Evolutionary conservation across 2,329 filamentous ascomycete genomes (phyloP).

Genomic region (Coleophoma crateriformis): DNA sequence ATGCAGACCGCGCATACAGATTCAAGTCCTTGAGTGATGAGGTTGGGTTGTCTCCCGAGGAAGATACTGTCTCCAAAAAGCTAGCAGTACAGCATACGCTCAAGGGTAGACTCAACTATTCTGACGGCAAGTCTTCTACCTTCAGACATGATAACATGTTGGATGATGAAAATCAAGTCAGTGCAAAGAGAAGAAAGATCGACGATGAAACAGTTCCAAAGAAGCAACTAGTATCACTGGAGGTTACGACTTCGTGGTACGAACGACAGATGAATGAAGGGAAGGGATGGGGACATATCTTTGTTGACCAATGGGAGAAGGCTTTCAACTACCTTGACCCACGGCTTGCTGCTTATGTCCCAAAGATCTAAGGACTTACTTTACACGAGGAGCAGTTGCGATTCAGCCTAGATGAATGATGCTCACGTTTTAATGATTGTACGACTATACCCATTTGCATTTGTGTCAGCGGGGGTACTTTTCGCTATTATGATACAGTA

Average conservation of each 20-base stretch:
- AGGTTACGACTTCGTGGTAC: conserved; percentile 47
- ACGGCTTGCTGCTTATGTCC: background rate
- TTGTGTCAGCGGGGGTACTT: no score
- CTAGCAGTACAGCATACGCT: no score
- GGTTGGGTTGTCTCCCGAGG: no score
- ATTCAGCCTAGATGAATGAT: no score
- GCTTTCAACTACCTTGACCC: background rate
- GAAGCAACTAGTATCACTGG: background rate
- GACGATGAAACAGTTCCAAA: background rate
- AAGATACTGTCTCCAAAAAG: no score
- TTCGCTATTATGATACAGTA: no score
- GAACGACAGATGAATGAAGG: conserved; percentile 38
- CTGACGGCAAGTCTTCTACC: background rate
- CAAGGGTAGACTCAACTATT: background rate
- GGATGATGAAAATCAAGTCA: no score
- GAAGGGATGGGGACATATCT: conserved; percentile 43
- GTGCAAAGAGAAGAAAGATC: background rate
- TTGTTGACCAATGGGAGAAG: conserved; percentile 36
- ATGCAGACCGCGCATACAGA: background rate
- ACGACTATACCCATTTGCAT: no score
- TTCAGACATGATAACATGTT: no score
- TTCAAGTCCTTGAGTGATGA: background rate
- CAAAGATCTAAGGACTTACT: background rate
- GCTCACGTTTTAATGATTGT: no score
- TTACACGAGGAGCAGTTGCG: no score